Evolutionary conservation across 108 stramenopile genomes (phyloP), one percentile per base, ranked within the genome.

Genomic region (Aurantiochytrium sp.): DNA sequence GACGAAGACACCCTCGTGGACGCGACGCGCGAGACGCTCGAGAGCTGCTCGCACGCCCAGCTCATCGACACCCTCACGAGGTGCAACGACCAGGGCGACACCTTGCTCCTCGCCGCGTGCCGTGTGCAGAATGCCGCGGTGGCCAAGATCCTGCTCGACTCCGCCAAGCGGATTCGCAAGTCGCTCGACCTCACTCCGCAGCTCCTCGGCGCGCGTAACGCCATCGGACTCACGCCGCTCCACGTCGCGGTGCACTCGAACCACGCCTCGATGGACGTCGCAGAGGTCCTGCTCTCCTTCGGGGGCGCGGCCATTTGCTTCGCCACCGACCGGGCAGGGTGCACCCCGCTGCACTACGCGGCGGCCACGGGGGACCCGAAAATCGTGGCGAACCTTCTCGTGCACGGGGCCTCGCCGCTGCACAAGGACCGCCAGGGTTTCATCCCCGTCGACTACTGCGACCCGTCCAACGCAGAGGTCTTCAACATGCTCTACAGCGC

Each of bases 321-420:
- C 24, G 45, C 73, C 17, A 81, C 73, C 6, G 73, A 81, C 32
- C 73, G 73, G 8, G 45, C 73, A 15, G 73, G 73, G 12, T 81
- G 73, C 73, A 81, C 73, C 12, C 73, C 73, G 6, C 30, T 81
- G 45, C 73, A 81, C 73, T 81, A 81, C 24, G 73, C 73, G 17
- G 73, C 73, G n/a, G 73, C 73, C 27, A 48, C 73, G 6, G 73
- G 73, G 30, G 45, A 48, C 36, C n/a, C 42, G 42, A 15, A 24
- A 15, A 81, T 81, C 32, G 73, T 81, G 30, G 73, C 73, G 6
- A 41, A 48, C 17, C 45, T 81, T 17, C 73, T 81, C 45, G n/a
- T 81, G 1, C 39, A 81, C 45, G 73, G 73, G 1, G 73, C 73
- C 10, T 81, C 73, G 45, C 42, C 73, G 45, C n/a, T 48, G 17